Evolutionary conservation across 805 yeast genomes (phyloP), one percentile per base, ranked within the genome.

Genomic region (Helenozyma baotianmanensis): DNA sequence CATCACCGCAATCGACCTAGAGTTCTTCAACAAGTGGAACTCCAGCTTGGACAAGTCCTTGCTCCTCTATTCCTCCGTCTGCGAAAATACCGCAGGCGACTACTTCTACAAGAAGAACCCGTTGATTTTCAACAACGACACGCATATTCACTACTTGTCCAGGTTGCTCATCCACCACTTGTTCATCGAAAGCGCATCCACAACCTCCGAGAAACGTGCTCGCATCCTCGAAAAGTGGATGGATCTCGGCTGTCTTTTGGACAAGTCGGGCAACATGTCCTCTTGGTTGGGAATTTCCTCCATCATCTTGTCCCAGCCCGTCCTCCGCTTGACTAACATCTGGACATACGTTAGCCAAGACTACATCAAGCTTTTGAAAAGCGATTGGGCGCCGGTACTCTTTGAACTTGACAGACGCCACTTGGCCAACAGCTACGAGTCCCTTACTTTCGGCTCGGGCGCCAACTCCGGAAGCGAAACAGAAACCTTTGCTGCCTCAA

Each of bases 251-350:
- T 76, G 82, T 42, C 62, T 68, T 17, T 74, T 90, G 40, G 92
- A 86, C 49, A 75, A 74, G 39, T 63, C 75, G 19, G 97, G 97
- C 30, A 95, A 90, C 53, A 86, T 87, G 89, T 89, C 88, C 0
- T 80, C 92, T 19, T 90, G 97, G 97, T 63, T 87, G 15, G 95
- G 96, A 0, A 78, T 90, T 45, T 86, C 96, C 1, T 79, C 92
- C 0, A 70, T 82, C 2, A 70, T 89, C 2, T 81, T 95, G 48
- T 83, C 95, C 0, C 76, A 82, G 34, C 95, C 96, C 0, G 68
- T 90, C 2, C 62, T 90, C 36, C 72, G 97, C 43, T 64, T 90
- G 28, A 62, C 73, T 17, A 71, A 74, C 33, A 72, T 89, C 1
- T 90, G 97, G 97, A 63, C 79, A 6, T 63, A 67, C 29, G 84